Base-by-base conservation (phyloP, 331 rosid genomes). In the Malus hybrid region DNA sequence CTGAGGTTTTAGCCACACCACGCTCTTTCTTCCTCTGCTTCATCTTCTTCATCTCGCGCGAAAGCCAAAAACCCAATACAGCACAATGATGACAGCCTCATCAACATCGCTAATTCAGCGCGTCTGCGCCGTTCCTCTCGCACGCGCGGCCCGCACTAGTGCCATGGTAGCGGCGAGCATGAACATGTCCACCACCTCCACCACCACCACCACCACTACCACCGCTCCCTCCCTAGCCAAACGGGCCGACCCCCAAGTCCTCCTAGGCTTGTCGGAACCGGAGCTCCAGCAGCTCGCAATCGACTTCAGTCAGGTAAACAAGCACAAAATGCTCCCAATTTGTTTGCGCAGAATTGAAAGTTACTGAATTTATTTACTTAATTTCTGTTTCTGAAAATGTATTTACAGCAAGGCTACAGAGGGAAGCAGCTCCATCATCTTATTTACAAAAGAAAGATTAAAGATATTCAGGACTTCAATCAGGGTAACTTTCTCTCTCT, bases 371-470 rank as follows among this genome's bases (percentile, higher is more conserved):
- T 24, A 1, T 9, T n/a, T 24, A 5, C 34, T 15, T 69, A 60
- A 50, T 54, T 78, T 34, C 77, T 50, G 28, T 82, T 57, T 46
- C 75, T 61, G 1, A 55, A 67, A 55, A 16, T 85, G 34, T 77
- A 65, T 62, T 31, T 75, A 18, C 76, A 94, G 99, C 88, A 88
- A 86, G 78, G 83, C 62, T 94, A 82, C 67, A 85, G 99, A 80
- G 99, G 97, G 80, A 94, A 90, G 85, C 99, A 91, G 76, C 86
- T 94, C 54, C 82, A 94, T 76, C 97, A 94, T 82, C 89, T 94
- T 29, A 78, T 94, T 79, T 94, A 94, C 84, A 86, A 92, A 82
- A 87, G 97, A 76, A 90, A 92, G 89, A 73, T 92, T 55, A 90
- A 84, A 82, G 95, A 92, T 55, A 76, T 94, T 80, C 85, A 88